These are phyloP conservation scores for Boletus sensibilis DNA, from an alignment of 768 basidiomycete genomes.

Conservation along the genomic window DNA sequence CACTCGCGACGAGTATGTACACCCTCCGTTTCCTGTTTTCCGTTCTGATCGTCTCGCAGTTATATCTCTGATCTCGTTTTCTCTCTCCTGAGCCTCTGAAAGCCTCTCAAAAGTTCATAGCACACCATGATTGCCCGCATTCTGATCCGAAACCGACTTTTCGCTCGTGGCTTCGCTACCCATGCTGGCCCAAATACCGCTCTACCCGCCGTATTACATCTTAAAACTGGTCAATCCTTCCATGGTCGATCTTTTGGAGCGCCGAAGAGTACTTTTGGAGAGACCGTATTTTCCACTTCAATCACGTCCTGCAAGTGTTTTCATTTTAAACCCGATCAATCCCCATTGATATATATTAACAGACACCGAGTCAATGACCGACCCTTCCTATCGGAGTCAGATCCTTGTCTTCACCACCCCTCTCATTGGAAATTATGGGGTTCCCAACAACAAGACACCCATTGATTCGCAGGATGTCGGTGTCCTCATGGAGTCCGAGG, in stretches of 20 bases:
- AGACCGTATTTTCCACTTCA: conserved; percentile 98
- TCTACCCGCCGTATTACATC: conserved; percentile 81
- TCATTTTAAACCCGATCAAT: conserved; percentile 1
- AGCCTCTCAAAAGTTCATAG: conserved; percentile 27
- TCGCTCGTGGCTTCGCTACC: conserved; percentile 65
- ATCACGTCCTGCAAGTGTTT: conserved; percentile 87
- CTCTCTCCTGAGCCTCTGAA: conserved; percentile 52
- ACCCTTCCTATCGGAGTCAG: conserved; percentile 97
- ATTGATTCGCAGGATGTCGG: conserved; percentile 76
- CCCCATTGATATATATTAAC: conserved; percentile 13
- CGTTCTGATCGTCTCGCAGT: conserved; percentile 42
- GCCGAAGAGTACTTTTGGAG: conserved; percentile 83
- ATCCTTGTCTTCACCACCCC: conserved; percentile 99
- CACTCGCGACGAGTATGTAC: conserved; percentile 83
- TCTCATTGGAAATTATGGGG: conserved; percentile 98
- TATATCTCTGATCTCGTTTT: conserved; percentile 92
- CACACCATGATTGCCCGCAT: conserved; percentile 57
- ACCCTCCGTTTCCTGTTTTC: neutral
- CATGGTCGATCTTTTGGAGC: conserved; percentile 87
- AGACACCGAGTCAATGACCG: conserved; percentile 99
- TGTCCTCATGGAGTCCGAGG: conserved; percentile 82
- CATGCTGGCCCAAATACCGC: conserved; percentile 49
- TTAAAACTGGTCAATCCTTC: conserved; percentile 95
- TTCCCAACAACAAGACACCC: conserved; percentile 77
- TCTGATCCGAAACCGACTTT: conserved; percentile 46